A percentile compares a stretch with the other conserved stretches of the same genome.
These are phyloP conservation scores for Aspergillus bertholletiae DNA, from an alignment of 495 filamentous ascomycete genomes.

Conservation along the genomic window DNA sequence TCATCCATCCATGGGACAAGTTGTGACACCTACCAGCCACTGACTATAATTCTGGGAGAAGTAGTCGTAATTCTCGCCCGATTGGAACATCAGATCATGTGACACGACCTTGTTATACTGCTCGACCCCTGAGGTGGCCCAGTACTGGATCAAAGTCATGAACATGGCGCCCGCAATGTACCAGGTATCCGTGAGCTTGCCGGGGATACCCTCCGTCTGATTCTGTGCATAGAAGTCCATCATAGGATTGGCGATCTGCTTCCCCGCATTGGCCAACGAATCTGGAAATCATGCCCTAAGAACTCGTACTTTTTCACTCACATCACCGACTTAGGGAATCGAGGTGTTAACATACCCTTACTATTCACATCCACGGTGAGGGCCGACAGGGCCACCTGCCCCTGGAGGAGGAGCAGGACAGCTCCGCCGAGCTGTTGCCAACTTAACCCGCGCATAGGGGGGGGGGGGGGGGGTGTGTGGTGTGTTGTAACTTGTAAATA, in stretches of 20 bases:
- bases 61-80: constrained; percentile 40
- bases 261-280: constrained; percentile 17
- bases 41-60: constrained; percentile 31
- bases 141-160: constrained; percentile 45
- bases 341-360: constrained; percentile 13
- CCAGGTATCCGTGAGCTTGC: constrained; percentile 39
- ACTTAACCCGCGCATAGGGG: background rate
- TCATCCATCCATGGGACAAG: background rate
- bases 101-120: constrained; percentile 41
- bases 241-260: constrained; percentile 25
- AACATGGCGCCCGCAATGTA: constrained; percentile 51
- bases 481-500: no score
- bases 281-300: constrained; percentile 9
- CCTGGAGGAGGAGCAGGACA: constrained; percentile 14
- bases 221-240: constrained; percentile 50
- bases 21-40: constrained; percentile 17
- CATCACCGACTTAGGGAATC: background rate
- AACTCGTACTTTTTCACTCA: background rate
- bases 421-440: constrained; percentile 7
- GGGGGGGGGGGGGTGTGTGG: no score
- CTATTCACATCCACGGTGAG: constrained; percentile 11
- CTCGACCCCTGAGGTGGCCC: constrained; percentile 46
- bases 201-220: constrained; percentile 31
- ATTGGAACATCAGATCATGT: constrained; percentile 42
- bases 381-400: constrained; percentile 11